These are phyloP conservation scores for Ilex aquifolium DNA, from an alignment of 257 asterid species.

Conservation along the genomic window DNA sequence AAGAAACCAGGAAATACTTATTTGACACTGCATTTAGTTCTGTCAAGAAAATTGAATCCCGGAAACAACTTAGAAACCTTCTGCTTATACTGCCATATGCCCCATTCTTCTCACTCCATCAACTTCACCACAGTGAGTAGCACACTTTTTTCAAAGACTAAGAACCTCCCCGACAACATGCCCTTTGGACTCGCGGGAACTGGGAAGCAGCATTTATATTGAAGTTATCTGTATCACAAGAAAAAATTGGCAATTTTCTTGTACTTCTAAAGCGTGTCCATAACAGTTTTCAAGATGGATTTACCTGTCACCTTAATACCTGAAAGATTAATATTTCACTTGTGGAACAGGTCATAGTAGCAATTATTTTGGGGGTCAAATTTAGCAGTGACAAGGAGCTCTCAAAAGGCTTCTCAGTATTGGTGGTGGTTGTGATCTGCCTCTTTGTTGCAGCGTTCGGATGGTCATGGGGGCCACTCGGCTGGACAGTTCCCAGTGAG, in stretches of 20 bases:
- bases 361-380: constrained; percentile 21
- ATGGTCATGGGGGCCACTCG: constrained; percentile 42
- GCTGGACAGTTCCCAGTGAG: constrained; percentile 42
- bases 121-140: neutral
- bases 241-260: neutral
- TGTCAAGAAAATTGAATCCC: no score
- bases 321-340: neutral
- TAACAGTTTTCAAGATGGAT: neutral
- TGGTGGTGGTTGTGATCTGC: constrained; percentile 21
- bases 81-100: no score
- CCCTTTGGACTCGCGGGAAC: no score
- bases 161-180: no score
- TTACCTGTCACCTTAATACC: no score
- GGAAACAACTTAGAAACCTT: no score
- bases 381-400: constrained; percentile 13
- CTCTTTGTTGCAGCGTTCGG: constrained; percentile 21
- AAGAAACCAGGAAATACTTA: no score
- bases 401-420: constrained; percentile 12
- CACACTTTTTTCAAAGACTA: no score
- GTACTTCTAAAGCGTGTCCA: neutral
- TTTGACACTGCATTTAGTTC: no score
- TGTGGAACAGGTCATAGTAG: constrained; percentile 16
- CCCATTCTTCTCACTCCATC: neutral
- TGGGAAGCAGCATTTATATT: no score
- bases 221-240: no score